Evolutionary conservation across 306 rosid genomes (phyloP).

Genomic region (Lagenaria siceraria): DNA sequence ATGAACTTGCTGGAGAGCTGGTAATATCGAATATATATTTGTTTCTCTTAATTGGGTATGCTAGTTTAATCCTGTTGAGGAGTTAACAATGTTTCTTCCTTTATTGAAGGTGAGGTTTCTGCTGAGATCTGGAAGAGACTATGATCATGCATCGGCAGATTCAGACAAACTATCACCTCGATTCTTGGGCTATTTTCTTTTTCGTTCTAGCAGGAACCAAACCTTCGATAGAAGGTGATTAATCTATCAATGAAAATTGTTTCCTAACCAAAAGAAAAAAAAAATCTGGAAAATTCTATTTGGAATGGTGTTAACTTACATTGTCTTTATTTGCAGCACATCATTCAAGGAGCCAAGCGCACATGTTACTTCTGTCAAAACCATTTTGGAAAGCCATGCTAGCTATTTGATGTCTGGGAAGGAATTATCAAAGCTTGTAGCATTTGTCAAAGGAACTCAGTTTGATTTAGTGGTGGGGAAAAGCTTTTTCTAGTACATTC

Average conservation of each 20-base stretch:
- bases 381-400: slow-evolving; percentile 87
- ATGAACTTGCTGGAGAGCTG: slow-evolving; percentile 99
- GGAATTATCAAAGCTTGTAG: slow-evolving; percentile 95
- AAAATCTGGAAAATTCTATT: background rate
- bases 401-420: slow-evolving; percentile 89
- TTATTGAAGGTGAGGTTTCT: slow-evolving; percentile 81
- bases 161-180: slow-evolving; percentile 70
- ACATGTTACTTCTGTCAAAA: slow-evolving; percentile 74
- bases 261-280: too few relatives aligned
- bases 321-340: slow-evolving; percentile 31
- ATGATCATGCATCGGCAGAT: slow-evolving; percentile 56
- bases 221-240: slow-evolving; percentile 60
- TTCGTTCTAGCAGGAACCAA: slow-evolving; percentile 57
- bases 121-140: slow-evolving; percentile 90
- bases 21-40: slow-evolving; percentile 22
- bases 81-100: slow-evolving; percentile 10
- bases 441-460: slow-evolving; percentile 94
- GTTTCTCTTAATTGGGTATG: slow-evolving; percentile 2
- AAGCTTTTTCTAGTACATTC: background rate
- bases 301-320: slow-evolving; percentile 13
- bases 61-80: slow-evolving; percentile 7
- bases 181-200: slow-evolving; percentile 83
- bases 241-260: background rate
- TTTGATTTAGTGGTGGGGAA: slow-evolving; percentile 87
- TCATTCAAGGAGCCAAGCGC: slow-evolving; percentile 88